Conservation (phyloP, 176 grass and related monocot genomes). For the Tuctoria greenei region DNA sequence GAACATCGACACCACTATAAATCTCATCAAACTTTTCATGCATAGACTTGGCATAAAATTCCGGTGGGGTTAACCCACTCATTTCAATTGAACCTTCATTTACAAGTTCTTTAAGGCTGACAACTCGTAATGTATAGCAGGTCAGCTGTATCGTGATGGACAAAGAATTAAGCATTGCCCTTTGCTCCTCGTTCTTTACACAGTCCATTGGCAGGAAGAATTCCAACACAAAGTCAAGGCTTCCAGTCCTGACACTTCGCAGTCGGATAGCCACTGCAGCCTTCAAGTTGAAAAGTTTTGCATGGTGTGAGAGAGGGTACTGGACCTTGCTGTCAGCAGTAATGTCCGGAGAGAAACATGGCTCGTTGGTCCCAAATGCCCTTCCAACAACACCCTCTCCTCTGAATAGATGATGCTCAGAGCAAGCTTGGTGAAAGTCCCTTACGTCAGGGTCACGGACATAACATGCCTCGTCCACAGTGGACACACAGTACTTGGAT, state of each 20-base stretch:
- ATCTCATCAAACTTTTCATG: slow-evolving; percentile 42
- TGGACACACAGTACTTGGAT: slow-evolving; percentile 70
- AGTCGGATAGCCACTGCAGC: slow-evolving; percentile 79
- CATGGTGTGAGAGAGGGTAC: slow-evolving; percentile 90
- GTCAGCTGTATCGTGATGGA: slow-evolving; percentile 68
- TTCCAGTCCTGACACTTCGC: slow-evolving; percentile 51
- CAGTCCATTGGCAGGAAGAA: slow-evolving; percentile 84
- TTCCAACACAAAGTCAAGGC: slow-evolving; percentile 78
- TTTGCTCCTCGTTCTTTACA: slow-evolving; percentile 52
- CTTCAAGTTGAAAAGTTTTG: slow-evolving; percentile 74
- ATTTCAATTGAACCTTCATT: slow-evolving; percentile 44
- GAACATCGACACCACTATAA: slow-evolving; percentile 21
- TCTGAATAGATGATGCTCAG: slow-evolving; percentile 92
- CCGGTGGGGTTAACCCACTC: slow-evolving; percentile 12
- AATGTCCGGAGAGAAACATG: slow-evolving; percentile 70
- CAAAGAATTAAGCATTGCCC: slow-evolving; percentile 67
- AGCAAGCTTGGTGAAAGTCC: slow-evolving; percentile 87
- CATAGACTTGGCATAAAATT: slow-evolving; percentile 28
- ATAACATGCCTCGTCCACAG: slow-evolving; percentile 71
- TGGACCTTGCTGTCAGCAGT: slow-evolving; percentile 60
- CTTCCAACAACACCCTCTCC: slow-evolving; percentile 80
- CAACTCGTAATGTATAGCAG: slow-evolving; percentile 55
- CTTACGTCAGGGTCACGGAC: slow-evolving; percentile 43
- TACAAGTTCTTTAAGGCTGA: slow-evolving; percentile 60
- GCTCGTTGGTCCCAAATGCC: slow-evolving; percentile 81